phyloP scores from a whole-genome alignment of 768 basidiomycete genomes.

The Candolleomyces efflorescens region DNA sequence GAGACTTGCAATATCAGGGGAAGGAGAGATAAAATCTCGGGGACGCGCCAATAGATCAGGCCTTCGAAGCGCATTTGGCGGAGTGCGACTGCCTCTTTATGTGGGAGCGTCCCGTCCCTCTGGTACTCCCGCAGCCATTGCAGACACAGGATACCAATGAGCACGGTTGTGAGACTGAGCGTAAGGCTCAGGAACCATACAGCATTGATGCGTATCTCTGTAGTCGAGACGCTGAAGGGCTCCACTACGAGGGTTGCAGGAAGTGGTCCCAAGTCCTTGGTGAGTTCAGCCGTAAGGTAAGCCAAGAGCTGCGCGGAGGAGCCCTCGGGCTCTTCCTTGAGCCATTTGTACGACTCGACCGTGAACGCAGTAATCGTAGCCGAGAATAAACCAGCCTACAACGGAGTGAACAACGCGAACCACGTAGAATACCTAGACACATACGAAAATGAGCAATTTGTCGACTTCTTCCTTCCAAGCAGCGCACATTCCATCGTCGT shows the following conservation, averaged over 20 bases:
- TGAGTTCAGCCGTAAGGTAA: constrained; percentile 6
- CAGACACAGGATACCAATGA: constrained; percentile 14
- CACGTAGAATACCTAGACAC: background rate
- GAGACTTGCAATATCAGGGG: constrained; percentile 12
- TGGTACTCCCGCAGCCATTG: constrained; percentile 16
- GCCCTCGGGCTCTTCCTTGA: constrained; percentile 25
- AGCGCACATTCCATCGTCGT: constrained; percentile 26
- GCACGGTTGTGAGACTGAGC: constrained; percentile 12
- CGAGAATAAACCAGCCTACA: constrained; percentile 39
- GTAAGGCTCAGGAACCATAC: constrained; percentile 14
- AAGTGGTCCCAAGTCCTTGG: constrained; percentile 2
- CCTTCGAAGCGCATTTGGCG: constrained; percentile 14
- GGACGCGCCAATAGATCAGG: constrained; percentile 9
- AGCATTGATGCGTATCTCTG: constrained; percentile 11
- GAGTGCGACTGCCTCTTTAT: constrained; percentile 11
- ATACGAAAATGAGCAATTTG: constrained; percentile 29
- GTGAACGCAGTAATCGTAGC: constrained; percentile 34
- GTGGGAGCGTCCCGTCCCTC: constrained; percentile 10
- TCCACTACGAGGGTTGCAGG: background rate
- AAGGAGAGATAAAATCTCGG: constrained; percentile 11
- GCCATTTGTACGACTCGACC: constrained; percentile 28
- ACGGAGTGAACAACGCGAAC: background rate
- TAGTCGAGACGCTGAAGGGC: background rate
- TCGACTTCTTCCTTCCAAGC: constrained; percentile 28
- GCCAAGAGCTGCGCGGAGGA: constrained; percentile 22